These are phyloP conservation scores for Plasmodium chabaudi DNA, from an alignment of 169 alveolate species.

Conservation along the genomic window DNA sequence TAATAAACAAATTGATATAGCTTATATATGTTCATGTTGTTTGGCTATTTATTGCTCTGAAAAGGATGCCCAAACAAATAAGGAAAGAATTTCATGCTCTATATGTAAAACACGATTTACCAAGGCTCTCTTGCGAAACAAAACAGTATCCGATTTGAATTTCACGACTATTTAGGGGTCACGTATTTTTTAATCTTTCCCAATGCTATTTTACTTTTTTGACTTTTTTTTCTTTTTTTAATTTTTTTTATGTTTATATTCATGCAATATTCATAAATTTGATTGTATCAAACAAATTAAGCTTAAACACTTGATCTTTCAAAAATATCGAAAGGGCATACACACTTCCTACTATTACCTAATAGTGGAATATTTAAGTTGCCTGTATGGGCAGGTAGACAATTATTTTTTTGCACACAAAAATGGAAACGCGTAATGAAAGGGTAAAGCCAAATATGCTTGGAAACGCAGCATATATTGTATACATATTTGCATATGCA, in stretches of 20 bases:
- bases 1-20: slow-evolving; percentile 87
- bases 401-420: neutral
- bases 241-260: neutral
- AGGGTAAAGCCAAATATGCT: no score
- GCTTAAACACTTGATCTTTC: no score
- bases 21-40: slow-evolving; percentile 90
- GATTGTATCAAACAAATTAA: no score
- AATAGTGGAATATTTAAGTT: neutral
- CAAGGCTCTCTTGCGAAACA: slow-evolving; percentile 47
- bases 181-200: neutral
- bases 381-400: neutral
- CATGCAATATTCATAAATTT: no score
- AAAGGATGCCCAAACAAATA: slow-evolving; percentile 76
- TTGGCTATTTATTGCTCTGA: slow-evolving; percentile 85
- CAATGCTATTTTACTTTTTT: neutral
- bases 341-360: no score
- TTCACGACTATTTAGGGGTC: slow-evolving; percentile 5
- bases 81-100: slow-evolving; percentile 78
- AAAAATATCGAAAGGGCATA: no score
- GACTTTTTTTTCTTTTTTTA: neutral
- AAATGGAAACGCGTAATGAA: no score
- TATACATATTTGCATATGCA: neutral
- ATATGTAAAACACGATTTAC: slow-evolving; percentile 77
- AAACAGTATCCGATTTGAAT: slow-evolving; percentile 63
- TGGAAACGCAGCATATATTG: no score